phyloP scores from a whole-genome alignment of 2,329 filamentous ascomycete species.

The Neonectria punicea region DNA sequence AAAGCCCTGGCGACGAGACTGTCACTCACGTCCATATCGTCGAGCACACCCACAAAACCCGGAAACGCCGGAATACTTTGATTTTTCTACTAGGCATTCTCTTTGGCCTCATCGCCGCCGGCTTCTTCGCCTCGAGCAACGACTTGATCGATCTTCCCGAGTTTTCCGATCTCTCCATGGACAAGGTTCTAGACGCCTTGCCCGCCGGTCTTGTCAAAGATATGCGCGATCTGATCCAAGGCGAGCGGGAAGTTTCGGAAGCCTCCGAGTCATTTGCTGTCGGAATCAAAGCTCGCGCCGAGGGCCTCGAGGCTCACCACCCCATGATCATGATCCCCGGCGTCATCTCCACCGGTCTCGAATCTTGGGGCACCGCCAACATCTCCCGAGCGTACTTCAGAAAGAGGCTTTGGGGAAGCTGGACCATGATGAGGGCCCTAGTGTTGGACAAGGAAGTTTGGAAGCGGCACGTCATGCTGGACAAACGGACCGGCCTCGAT shows the following conservation, averaged over 20 bases:
- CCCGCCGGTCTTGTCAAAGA: slow-evolving; percentile 88
- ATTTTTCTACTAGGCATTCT: slow-evolving; percentile 89
- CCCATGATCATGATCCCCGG: slow-evolving; percentile 97
- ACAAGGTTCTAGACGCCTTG: slow-evolving; percentile 86
- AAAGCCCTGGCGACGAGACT: slow-evolving; percentile 41
- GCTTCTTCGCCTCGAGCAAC: slow-evolving; percentile 89
- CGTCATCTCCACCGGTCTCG: slow-evolving; percentile 95
- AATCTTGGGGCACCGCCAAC: slow-evolving; percentile 94
- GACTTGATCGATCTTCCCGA: slow-evolving; percentile 86
- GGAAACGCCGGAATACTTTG: slow-evolving; percentile 80
- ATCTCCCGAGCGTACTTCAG: slow-evolving; percentile 90
- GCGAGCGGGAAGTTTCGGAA: slow-evolving; percentile 83
- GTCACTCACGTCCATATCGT: slow-evolving; percentile 55
- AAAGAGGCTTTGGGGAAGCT: slow-evolving; percentile 95
- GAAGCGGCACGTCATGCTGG: slow-evolving; percentile 98
- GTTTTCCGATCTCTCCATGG: slow-evolving; percentile 79
- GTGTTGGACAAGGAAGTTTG: slow-evolving; percentile 93
- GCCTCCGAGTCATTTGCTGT: slow-evolving; percentile 95
- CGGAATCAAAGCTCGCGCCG: slow-evolving; percentile 81
- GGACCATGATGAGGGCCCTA: slow-evolving; percentile 98
- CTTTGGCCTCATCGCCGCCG: slow-evolving; percentile 88
- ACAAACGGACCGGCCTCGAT: slow-evolving; percentile 90
- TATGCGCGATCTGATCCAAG: slow-evolving; percentile 85
- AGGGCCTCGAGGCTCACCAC: slow-evolving; percentile 84
- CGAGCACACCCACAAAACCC: slow-evolving; percentile 59